Evolutionary conservation across 352 stramenopile species (phyloP), one percentile per base, ranked within the genome.

Genomic region (Globisporangium paddicum): DNA sequence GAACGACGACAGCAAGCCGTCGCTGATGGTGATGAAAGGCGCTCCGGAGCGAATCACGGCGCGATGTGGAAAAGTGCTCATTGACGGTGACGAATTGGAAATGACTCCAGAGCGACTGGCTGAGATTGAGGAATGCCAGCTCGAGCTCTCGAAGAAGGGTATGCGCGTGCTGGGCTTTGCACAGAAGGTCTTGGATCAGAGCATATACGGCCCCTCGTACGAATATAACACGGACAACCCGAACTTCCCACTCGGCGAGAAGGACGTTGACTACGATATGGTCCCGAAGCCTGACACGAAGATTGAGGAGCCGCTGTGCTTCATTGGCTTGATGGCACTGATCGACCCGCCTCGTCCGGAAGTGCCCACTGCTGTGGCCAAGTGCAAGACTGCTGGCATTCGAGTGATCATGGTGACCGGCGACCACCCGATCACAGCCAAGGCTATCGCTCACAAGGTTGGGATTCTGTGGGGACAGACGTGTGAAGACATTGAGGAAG

Each of bases 281-380:
- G 81, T 74, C 23, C 89, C 71, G 38, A 89, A 66, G 55, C 76
- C 67, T 35, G 63, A 75, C 65, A 73, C 66, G 69, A 96, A 90
- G 65, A 93, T 75, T 60, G 87, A 81, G 75, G 80, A 87, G 56
- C 76, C 64, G 3, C 62, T 85, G 52, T 95, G 87, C 28, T 98
- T 98, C 50, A 90, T 98, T 65, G 96, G 95, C 47, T 73, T 99
- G 58, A 98, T 98, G 75, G 94, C 94, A 8, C 80, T 99, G 26
- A 98, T 98, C 60, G 96, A 99, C 66, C 96, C 96, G 11, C 96
- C 96, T 30, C 95, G 96, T 61, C 58, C 77, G 5, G 82, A 93
- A 58, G 93, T 98, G 3, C 80, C 86, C 1, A 75, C 80, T 35
- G 92, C 93, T 8, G 87, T 98, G 8, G 79, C 73, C 2, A 95